Conservation (phyloP, 257 asterid genomes). For the Nicotiana sylvestris region DNA sequence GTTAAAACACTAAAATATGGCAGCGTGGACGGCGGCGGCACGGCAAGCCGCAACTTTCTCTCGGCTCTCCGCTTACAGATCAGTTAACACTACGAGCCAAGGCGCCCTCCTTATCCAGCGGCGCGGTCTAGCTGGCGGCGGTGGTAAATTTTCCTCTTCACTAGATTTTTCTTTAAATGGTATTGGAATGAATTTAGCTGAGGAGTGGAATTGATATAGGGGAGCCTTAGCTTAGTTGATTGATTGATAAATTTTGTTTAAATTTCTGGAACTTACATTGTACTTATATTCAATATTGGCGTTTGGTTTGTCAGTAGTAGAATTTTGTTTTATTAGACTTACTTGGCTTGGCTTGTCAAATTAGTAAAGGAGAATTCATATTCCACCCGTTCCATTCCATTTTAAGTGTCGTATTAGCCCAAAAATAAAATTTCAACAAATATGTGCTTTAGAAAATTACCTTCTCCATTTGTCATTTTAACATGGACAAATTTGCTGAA, state of each 20-base stretch:
- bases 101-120: slow-evolving; percentile 45
- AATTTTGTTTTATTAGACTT: neutral
- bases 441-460: too few species aligned
- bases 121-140: slow-evolving; percentile 57
- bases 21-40: slow-evolving; percentile 47
- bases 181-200: neutral
- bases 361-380: neutral
- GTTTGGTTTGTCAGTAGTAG: neutral
- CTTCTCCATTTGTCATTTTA: too few species aligned
- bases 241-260: too few species aligned
- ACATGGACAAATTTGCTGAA: too few species aligned
- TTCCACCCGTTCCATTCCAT: neutral
- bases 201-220: too few species aligned
- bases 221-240: too few species aligned
- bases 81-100: slow-evolving; percentile 26
- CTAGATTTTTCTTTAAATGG: neutral
- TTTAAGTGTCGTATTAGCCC: too few species aligned
- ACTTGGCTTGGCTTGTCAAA: neutral
- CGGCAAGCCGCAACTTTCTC: slow-evolving; percentile 40
- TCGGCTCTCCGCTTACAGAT: slow-evolving; percentile 32
- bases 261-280: neutral
- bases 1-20: slow-evolving; percentile 12
- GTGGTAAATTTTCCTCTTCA: slow-evolving; percentile 25
- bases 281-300: neutral
- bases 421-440: too few species aligned